phyloP scores from a whole-genome alignment of 2,329 filamentous ascomycete species.

The Hirsutella thompsonii region DNA sequence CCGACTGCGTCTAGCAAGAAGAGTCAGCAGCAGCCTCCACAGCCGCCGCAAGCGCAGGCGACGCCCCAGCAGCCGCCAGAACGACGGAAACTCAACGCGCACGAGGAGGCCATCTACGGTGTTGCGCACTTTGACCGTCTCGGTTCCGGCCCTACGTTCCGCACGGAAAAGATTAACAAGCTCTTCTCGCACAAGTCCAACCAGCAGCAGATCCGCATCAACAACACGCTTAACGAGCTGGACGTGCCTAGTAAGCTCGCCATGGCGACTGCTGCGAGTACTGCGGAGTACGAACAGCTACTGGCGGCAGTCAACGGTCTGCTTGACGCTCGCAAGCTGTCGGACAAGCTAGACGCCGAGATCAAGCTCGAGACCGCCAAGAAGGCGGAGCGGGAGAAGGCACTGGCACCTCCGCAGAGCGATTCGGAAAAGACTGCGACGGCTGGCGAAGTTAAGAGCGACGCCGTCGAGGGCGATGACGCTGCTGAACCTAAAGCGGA shows the following conservation, averaged over 20 bases:
- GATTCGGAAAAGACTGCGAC: slow-evolving; percentile 1
- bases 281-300: slow-evolving; percentile 57
- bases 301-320: slow-evolving; percentile 54
- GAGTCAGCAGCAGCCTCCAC: slow-evolving; percentile 21
- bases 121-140: slow-evolving; percentile 78
- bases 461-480: background rate
- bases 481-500: background rate
- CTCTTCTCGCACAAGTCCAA: slow-evolving; percentile 65
- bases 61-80: slow-evolving; percentile 30
- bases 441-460: background rate
- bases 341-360: slow-evolving; percentile 65
- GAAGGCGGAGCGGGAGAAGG: slow-evolving; percentile 38
- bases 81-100: slow-evolving; percentile 57
- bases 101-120: slow-evolving; percentile 70
- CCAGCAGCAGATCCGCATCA: slow-evolving; percentile 64
- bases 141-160: slow-evolving; percentile 77
- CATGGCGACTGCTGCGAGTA: slow-evolving; percentile 63
- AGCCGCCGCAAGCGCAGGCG: slow-evolving; percentile 12
- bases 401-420: slow-evolving; percentile 6
- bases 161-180: slow-evolving; percentile 70
- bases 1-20: slow-evolving; percentile 36
- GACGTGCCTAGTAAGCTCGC: slow-evolving; percentile 56
- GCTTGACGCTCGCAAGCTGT: slow-evolving; percentile 60
- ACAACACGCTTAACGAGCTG: slow-evolving; percentile 57
- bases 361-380: slow-evolving; percentile 47